A percentile compares a stretch with the other conserved stretches of the same genome.
Conservation (phyloP, 805 yeast genomes). For the Ogataea sp. region DNA sequence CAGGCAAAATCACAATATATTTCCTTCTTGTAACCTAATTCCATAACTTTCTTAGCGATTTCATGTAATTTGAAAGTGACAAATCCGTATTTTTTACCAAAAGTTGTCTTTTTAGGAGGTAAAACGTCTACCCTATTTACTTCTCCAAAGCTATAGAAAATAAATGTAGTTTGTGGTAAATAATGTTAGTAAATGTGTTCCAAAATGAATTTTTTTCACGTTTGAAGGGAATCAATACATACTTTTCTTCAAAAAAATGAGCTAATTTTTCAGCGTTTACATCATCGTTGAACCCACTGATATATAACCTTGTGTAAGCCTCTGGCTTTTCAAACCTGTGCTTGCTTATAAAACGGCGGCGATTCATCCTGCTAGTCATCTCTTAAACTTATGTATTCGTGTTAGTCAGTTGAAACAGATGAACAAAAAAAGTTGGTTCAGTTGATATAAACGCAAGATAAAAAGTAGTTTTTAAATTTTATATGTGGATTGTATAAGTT, state of each 20-base stretch:
- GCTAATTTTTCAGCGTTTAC: constrained; percentile 51
- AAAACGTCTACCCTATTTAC: constrained; percentile 53
- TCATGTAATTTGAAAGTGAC: constrained; percentile 47
- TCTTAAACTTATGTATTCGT: no score
- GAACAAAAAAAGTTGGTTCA: no score
- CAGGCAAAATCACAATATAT: constrained; percentile 24
- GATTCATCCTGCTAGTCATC: no score
- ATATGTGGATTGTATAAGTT: no score
- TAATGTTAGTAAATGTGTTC: background rate
- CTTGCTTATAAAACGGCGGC: no score
- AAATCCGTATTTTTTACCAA: constrained; percentile 52
- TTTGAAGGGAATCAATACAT: constrained; percentile 23
- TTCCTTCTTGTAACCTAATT: constrained; percentile 25
- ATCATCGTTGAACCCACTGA: constrained; percentile 38
- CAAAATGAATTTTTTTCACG: background rate
- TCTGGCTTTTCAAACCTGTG: no score
- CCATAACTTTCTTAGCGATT: constrained; percentile 47
- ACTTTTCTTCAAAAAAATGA: constrained; percentile 47
- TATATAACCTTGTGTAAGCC: constrained; percentile 16
- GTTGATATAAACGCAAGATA: no score
- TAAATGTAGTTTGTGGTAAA: background rate
- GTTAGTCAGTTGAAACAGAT: no score
- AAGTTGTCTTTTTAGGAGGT: constrained; percentile 50
- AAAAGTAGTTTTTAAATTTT: no score
- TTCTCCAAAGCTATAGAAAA: constrained; percentile 39